phyloP scores from a whole-genome alignment of 257 asterid species.

The Apocynum venetum region DNA sequence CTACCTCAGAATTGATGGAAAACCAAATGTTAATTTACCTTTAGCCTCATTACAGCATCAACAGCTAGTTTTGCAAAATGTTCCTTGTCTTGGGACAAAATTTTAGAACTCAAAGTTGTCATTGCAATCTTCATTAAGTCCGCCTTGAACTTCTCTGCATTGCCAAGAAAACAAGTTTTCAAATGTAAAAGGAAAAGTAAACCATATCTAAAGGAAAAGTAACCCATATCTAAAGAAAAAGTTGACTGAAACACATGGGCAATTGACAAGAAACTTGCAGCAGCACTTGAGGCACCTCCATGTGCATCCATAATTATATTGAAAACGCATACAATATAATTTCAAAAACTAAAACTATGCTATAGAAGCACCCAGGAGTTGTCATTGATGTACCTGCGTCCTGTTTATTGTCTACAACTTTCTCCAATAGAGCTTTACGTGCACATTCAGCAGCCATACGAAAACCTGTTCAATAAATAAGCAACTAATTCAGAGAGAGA shows the following conservation, averaged over 20 bases:
- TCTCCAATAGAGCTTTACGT: conserved; percentile 70
- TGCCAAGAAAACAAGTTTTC: conserved; percentile 12
- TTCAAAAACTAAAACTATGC: neutral
- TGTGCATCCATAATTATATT: neutral
- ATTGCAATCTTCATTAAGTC: conserved; percentile 85
- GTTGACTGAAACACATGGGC: neutral
- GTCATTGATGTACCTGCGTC: conserved; percentile 54
- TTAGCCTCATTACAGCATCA: conserved; percentile 88
- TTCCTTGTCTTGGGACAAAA: conserved; percentile 88
- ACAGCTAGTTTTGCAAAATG: conserved; percentile 81
- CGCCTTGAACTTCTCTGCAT: conserved; percentile 58
- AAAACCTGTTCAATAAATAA: conserved; percentile 43
- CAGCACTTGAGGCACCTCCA: neutral
- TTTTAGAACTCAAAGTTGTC: conserved; percentile 95
- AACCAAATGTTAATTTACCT: conserved; percentile 39
- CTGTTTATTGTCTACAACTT: conserved; percentile 76
- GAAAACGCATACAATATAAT: neutral
- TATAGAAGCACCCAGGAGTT: conserved; percentile 1
- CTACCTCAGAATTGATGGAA: neutral
- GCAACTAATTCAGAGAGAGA: neutral
- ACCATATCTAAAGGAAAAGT: neutral
- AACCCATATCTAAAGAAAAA: neutral
- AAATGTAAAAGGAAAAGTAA: neutral
- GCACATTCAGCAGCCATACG: conserved; percentile 97
- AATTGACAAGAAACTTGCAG: neutral